Evolutionary conservation across 257 asterid genomes (phyloP), one percentile per base, ranked within the genome.

Genomic region (Sherardia arvensis): DNA sequence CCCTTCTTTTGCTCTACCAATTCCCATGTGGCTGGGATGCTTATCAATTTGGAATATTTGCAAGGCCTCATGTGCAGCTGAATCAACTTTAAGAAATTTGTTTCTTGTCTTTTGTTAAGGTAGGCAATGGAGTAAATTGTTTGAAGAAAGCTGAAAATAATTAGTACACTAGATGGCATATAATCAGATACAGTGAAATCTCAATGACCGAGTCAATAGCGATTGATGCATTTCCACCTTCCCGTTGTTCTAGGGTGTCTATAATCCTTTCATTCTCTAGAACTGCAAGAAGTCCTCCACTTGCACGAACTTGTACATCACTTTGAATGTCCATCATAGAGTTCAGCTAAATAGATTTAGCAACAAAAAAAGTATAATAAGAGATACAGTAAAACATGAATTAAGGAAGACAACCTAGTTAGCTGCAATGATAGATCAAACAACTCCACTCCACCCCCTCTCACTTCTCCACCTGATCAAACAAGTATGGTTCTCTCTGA

Each of bases 1-100:
- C 99, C 99, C 99, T 85, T 92, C 99, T 83, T 89, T 92, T 66
- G 99, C 85, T 84, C 95, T 89, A 53, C 99, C 99, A 76, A 92
- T 92, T 65, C 99, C 99, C 99, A 89, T 92, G 73, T 92, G 99
- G 71, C 99, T 92, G 54, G 99, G 99, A 76, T 92, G 99, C 73
- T 87, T 89, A 80, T 92, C 99, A 40, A 83, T 84, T 75, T 92
- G 97, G 78, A 92, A 92, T 71, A 92, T 89, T 78, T 92, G 99
- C 78, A 92, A 81, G 59, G 95, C 97, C 73, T 92, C 99, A 28
- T 82, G 95, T 38, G 90, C 97, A 71, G 85, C 81, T 5, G 99
- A 76, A 84, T 92, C 99, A 81, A 92, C 94, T 77, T 84, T 87
- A 69, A 92, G 95, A 76, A 89, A 92, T 69, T 89, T 87, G 79